These are phyloP conservation scores for Solanum virginianum DNA, from an alignment of 257 asterid species.

Conservation along the genomic window DNA sequence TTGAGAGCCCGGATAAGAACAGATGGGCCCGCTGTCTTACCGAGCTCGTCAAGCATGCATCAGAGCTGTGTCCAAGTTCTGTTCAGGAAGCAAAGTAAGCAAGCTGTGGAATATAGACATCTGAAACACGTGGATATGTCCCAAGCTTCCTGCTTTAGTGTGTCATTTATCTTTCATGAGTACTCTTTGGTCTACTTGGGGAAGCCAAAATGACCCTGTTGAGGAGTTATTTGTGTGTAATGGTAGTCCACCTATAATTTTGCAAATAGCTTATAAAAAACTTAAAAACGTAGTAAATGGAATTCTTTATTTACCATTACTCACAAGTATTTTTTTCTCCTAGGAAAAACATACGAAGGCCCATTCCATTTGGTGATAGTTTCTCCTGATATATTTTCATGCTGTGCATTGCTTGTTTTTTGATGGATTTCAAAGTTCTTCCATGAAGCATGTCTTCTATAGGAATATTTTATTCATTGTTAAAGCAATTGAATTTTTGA, in stretches of 20 bases:
- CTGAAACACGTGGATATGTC: not conserved
- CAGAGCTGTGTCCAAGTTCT: conserved; percentile 90
- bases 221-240: not conserved
- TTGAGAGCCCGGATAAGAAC: conserved; percentile 95
- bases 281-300: not conserved
- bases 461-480: not conserved
- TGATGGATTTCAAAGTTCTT: not conserved
- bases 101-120: not conserved
- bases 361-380: not conserved
- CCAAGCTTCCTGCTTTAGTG: not conserved
- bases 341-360: not conserved
- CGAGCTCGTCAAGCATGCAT: conserved; percentile 86
- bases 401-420: not conserved
- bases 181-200: not conserved
- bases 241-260: not conserved
- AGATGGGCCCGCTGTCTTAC: conserved; percentile 98
- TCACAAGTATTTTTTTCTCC: not conserved
- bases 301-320: not conserved
- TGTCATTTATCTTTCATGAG: not conserved
- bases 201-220: not conserved
- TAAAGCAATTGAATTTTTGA: not conserved
- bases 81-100: conserved; percentile 94
- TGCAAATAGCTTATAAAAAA: not conserved
- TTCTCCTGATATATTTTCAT: not conserved
- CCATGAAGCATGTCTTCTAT: not conserved